phyloP scores from a whole-genome alignment of 2,329 filamentous ascomycete species.

The Penicillium capsulatum region DNA sequence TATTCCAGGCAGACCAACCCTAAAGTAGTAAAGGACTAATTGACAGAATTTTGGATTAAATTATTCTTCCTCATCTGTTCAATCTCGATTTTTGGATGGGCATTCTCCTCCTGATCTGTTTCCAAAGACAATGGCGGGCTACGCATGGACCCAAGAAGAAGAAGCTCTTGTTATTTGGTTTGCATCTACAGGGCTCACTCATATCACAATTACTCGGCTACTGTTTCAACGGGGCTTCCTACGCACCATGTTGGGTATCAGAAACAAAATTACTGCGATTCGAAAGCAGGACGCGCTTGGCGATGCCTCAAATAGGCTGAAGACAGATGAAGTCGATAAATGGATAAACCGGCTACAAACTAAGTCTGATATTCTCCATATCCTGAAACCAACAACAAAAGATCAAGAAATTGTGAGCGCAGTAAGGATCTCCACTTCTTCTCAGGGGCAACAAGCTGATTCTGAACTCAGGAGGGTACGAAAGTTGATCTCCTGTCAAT shows the following conservation, averaged over 20 bases:
- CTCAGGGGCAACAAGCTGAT: no score
- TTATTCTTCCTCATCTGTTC: no score
- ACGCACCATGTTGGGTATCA: neutral
- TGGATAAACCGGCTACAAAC: constrained; percentile 1
- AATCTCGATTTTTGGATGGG: no score
- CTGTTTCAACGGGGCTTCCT: neutral
- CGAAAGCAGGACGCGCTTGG: neutral
- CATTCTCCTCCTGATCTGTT: no score
- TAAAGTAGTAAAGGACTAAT: no score
- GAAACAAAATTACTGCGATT: constrained; percentile 2
- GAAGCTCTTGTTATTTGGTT: constrained; percentile 2
- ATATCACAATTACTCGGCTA: neutral
- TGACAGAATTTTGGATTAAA: no score
- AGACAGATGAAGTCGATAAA: neutral
- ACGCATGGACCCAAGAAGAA: constrained; percentile 1
- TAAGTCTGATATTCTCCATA: neutral
- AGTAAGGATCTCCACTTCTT: no score
- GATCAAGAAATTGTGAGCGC: no score
- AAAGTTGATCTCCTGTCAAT: no score
- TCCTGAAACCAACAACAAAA: neutral
- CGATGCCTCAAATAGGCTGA: neutral
- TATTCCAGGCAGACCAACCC: no score
- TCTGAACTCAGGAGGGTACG: no score
- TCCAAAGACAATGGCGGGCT: neutral
- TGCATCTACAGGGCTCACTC: neutral